Evolutionary conservation across 23 red algal species (phyloP).

Genomic region (Gracilaria caudata): DNA sequence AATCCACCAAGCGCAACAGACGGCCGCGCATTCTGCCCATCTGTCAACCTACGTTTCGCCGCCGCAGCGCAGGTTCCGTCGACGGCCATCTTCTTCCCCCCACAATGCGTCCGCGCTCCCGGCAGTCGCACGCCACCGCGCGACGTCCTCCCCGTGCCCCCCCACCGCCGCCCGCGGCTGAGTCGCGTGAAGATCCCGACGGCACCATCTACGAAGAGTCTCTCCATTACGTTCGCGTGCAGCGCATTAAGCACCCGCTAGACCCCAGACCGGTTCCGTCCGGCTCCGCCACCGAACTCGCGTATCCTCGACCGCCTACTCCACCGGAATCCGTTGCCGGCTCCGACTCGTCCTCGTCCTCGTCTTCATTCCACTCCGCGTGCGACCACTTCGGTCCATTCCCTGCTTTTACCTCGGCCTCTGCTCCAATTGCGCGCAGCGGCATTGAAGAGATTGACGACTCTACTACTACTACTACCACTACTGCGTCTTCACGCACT

Average conservation of each 20-base stretch:
- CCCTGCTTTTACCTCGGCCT: not conserved
- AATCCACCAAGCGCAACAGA: not conserved
- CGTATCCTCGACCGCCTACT: constrained; percentile 1
- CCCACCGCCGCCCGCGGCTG: not conserved
- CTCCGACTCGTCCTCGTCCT: constrained; percentile 10
- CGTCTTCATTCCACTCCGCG: constrained; percentile 8
- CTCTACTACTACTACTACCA: constrained; percentile 23
- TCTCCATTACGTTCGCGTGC: constrained; percentile 29
- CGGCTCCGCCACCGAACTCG: constrained; percentile 5
- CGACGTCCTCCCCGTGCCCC: constrained; percentile 10
- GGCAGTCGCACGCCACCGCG: constrained; percentile 16
- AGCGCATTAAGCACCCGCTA: constrained; percentile 21
- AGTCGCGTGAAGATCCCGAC: not conserved
- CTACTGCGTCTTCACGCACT: constrained; percentile 29
- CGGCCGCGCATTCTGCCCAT: not conserved
- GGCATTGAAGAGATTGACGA: constrained; percentile 26
- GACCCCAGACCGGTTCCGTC: constrained; percentile 6
- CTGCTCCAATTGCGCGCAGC: constrained; percentile 2
- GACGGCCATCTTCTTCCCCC: not conserved
- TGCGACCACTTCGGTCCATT: not conserved
- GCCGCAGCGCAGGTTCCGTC: not conserved
- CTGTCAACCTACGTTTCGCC: not conserved
- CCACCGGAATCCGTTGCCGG: constrained; percentile 1
- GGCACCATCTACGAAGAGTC: constrained; percentile 32
- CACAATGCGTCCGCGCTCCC: constrained; percentile 32